These are phyloP conservation scores for Mrakia frigida DNA, from an alignment of 768 basidiomycete genomes.

Conservation along the genomic window DNA sequence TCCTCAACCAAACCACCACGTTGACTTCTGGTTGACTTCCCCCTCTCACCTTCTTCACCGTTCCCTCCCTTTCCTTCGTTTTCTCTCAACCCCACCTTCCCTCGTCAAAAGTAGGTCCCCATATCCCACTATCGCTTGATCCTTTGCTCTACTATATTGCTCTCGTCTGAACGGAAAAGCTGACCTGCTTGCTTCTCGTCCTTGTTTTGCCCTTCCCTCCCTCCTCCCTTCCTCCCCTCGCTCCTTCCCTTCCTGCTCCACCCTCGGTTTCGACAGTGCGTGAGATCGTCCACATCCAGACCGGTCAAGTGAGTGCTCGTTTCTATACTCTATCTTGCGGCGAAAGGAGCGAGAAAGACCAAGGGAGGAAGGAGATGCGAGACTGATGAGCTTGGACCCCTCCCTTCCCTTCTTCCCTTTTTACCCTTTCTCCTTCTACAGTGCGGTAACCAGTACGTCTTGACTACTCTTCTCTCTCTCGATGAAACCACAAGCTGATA, in stretches of 20 bases:
- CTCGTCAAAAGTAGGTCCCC: no score
- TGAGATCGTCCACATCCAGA: constrained; percentile 99
- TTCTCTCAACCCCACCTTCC: neutral
- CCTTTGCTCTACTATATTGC: neutral
- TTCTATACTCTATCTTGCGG: neutral
- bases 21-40: neutral
- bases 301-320: constrained; percentile 74
- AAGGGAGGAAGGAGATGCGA: neutral
- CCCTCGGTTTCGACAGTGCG: constrained; percentile 45
- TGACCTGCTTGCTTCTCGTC: neutral
- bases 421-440: constrained; percentile 38
- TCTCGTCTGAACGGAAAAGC: neutral
- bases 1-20: neutral
- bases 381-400: constrained; percentile 10
- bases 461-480: neutral
- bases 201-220: neutral
- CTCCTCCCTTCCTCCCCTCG: neutral
- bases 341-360: neutral
- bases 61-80: neutral
- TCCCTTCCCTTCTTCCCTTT: neutral
- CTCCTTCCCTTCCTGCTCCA: neutral
- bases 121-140: neutral
- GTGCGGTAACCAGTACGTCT: constrained; percentile 97
- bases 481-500: neutral
- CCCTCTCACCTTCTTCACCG: neutral